These are phyloP conservation scores for Podospora appendiculata DNA, from an alignment of 495 filamentous ascomycete species.

Conservation along the genomic window DNA sequence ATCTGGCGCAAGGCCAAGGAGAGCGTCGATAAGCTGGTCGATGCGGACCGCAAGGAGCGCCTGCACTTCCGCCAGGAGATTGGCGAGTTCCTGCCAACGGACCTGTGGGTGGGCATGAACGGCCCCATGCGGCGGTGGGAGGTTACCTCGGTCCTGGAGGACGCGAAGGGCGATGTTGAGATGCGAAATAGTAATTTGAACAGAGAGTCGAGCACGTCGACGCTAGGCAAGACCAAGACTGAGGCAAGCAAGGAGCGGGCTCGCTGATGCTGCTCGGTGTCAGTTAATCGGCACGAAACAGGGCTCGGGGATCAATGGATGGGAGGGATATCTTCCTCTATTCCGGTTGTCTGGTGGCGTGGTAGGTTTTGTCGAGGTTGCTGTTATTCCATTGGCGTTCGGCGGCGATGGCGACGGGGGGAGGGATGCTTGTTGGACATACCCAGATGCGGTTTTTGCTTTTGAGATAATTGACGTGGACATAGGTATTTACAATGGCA, in stretches of 20 bases:
- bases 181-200: background rate
- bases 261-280: no score
- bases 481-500: background rate
- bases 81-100: slow-evolving; percentile 77
- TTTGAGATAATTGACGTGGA: background rate
- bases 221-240: no score
- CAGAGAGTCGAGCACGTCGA: no score
- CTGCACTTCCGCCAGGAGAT: slow-evolving; percentile 75
- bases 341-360: no score
- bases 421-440: no score
- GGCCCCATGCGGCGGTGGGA: slow-evolving; percentile 33
- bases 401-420: no score
- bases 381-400: no score
- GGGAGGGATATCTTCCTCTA: no score
- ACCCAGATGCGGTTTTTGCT: background rate
- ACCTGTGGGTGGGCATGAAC: slow-evolving; percentile 74
- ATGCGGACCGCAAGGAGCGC: slow-evolving; percentile 63
- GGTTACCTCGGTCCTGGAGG: slow-evolving; percentile 11
- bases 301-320: no score
- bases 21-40: slow-evolving; percentile 67
- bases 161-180: background rate
- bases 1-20: slow-evolving; percentile 68
- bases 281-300: background rate
- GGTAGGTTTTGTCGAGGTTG: no score
- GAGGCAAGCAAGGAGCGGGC: no score